These are phyloP conservation scores for Daldinia bambusicola DNA, from an alignment of 495 filamentous ascomycete species.

Conservation along the genomic window DNA sequence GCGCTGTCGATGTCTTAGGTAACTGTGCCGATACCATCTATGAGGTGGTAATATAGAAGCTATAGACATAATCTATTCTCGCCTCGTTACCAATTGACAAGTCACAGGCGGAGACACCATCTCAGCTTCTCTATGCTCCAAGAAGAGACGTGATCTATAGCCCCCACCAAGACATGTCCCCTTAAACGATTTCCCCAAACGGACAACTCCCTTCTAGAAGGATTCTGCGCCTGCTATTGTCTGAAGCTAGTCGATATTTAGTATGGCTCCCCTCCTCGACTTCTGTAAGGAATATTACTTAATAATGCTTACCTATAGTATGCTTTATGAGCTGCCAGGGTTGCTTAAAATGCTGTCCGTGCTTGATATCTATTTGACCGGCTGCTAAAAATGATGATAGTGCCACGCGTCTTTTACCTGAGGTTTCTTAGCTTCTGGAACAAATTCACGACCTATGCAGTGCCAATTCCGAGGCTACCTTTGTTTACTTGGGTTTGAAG, in stretches of 20 bases:
- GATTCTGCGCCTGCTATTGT: slow-evolving; percentile 31
- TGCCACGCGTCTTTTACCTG: slow-evolving; percentile 6
- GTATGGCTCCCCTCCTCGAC: slow-evolving; percentile 14
- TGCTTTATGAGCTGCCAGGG: not conserved
- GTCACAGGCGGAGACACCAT: slow-evolving; percentile 2
- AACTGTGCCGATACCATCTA: slow-evolving; percentile 11
- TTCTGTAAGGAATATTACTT: slow-evolving; percentile 18
- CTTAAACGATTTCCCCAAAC: not conserved
- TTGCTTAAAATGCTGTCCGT: not conserved
- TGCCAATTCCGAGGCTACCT: slow-evolving; percentile 22
- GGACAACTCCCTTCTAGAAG: slow-evolving; percentile 35
- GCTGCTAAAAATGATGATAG: slow-evolving; percentile 2
- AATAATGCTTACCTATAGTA: not conserved
- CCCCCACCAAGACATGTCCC: not conserved
- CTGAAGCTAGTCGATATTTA: slow-evolving; percentile 35
- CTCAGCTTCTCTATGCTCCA: not conserved
- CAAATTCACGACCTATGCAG: slow-evolving; percentile 5
- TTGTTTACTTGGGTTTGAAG: slow-evolving; percentile 10
- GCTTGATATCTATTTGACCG: not conserved
- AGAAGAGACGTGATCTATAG: not conserved
- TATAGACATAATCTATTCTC: slow-evolving; percentile 8
- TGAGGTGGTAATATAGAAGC: not conserved
- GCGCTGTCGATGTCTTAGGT: slow-evolving; percentile 28
- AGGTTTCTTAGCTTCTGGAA: not conserved
- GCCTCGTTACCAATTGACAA: not conserved